Evolutionary conservation across 2,329 filamentous ascomycete species (phyloP), one percentile per base, ranked within the genome.

Genomic region (Trichoderma atroviride): DNA sequence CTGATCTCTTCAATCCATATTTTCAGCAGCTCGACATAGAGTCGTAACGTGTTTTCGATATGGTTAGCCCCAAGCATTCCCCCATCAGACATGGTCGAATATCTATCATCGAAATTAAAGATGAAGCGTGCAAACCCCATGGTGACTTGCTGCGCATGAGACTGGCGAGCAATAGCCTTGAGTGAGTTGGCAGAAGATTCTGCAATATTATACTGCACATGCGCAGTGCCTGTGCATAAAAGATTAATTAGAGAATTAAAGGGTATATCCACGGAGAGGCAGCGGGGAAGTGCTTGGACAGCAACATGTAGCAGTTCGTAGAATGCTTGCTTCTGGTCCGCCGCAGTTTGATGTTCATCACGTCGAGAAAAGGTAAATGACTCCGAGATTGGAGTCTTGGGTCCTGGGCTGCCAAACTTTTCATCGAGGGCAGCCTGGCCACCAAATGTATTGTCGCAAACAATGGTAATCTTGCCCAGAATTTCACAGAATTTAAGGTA

Each of bases 1-100:
- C 92, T 92, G 71, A 99, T 96, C 76, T 98, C 95, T 71, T 97
- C 94, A 63, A 97, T 97, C 96, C 96, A 99, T 50, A 99, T 97
- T 72, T 94, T 90, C 14, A 99, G 84, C 5, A 99, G 83, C 79
- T 99, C 94, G 33, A 98, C 93, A 75, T 99, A 99, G 13, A 99
- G 85, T 72, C 92, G 91, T 24, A 99, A 81, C 0, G 96, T 99
- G 73, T 91, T 97, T 78, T 99, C 96, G 69, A 99, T 97, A 76
- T 99, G 96, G 5, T 91, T 92, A 40, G 93, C 90, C 0, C 95
- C 96, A 29, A 99, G 88, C 90, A 99, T 96, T 2, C 96, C 96
- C 37, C 96, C 96, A 76, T 99, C 96, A 11, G 94, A 97, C 90
- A 98, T 97, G 37, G 96, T 98, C 0, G 95, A 93, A 79, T 99